phyloP scores from a whole-genome alignment of 192 early-diverging fungal species.

The Backusella morwellensis region DNA sequence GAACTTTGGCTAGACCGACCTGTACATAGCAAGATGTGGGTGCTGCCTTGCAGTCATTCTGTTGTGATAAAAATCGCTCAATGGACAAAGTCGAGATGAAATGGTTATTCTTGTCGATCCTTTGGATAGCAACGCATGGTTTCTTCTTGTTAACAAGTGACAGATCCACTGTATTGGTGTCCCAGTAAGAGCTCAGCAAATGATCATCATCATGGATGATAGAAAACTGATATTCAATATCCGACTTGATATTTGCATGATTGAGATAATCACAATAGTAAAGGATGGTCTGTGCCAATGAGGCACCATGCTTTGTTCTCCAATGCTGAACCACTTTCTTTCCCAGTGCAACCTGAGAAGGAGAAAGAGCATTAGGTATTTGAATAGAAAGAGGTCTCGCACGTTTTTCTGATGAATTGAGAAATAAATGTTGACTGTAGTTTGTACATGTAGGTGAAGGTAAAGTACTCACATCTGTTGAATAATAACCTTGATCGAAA shows the following conservation, averaged over 20 bases:
- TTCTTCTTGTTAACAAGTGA: constrained; percentile 35
- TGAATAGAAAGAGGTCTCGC: constrained; percentile 12
- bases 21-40: constrained; percentile 36
- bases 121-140: constrained; percentile 51
- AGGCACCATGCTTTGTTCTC: constrained; percentile 51
- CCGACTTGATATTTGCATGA: constrained; percentile 79
- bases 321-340: constrained; percentile 44
- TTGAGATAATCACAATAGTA: constrained; percentile 68
- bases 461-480: constrained; percentile 9
- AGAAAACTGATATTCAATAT: constrained; percentile 79
- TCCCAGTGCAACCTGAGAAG: constrained; percentile 40
- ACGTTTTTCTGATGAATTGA: background rate
- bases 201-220: constrained; percentile 58
- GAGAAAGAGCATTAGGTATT: constrained; percentile 37
- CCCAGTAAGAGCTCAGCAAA: constrained; percentile 44
- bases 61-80: constrained; percentile 27
- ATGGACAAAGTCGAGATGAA: constrained; percentile 41
- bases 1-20: constrained; percentile 46
- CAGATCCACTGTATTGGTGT: constrained; percentile 42
- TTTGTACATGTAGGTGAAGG: constrained; percentile 5
- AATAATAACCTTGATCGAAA: constrained; percentile 8
- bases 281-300: constrained; percentile 63
- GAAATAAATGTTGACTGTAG: constrained; percentile 8
- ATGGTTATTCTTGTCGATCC: constrained; percentile 53
- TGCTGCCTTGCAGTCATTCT: background rate